Conservation (phyloP, 495 filamentous ascomycete species). For the Penicillium cataractarum region DNA sequence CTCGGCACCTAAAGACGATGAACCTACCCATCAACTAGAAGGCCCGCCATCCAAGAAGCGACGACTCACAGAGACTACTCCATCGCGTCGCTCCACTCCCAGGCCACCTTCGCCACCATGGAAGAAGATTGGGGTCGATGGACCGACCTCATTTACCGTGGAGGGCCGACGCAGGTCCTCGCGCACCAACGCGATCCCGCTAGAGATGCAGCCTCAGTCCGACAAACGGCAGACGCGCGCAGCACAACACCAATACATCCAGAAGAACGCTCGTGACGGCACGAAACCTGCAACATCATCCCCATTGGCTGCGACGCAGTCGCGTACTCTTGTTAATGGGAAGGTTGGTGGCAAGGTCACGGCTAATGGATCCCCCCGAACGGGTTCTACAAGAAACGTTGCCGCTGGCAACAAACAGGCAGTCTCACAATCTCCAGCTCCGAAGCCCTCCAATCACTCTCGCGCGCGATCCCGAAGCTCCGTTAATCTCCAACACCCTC, state of each 20-base stretch:
- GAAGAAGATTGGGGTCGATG: conserved; percentile 86
- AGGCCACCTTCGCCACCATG: conserved; percentile 80
- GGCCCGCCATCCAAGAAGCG: conserved; percentile 73
- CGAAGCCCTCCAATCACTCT: conserved; percentile 32
- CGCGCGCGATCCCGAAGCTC: conserved; percentile 43
- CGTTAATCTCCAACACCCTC: conserved; percentile 21
- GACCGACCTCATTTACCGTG: conserved; percentile 80
- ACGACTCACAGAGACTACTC: conserved; percentile 60
- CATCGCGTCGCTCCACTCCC: conserved; percentile 50
- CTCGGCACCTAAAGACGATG: conserved; percentile 38
- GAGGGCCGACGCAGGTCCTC: conserved; percentile 87
- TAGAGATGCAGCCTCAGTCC: conserved; percentile 66
- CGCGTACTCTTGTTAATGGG: conserved; percentile 37
- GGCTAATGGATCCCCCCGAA: conserved; percentile 41
- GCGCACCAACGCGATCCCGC: conserved; percentile 73
- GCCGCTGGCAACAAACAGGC: conserved; percentile 26
- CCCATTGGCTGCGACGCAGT: conserved; percentile 38
- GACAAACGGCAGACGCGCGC: conserved; percentile 64
- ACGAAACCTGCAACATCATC: conserved; percentile 38
- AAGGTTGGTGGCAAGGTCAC: conserved; percentile 37
- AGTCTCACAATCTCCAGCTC: conserved; percentile 37
- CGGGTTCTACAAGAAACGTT: conserved; percentile 27
- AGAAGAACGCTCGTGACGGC: conserved; percentile 28
- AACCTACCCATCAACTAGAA: conserved; percentile 43
- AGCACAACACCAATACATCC: conserved; percentile 34